Evolutionary conservation across 768 basidiomycete species (phyloP).

Genomic region (Pluteus cervinus): DNA sequence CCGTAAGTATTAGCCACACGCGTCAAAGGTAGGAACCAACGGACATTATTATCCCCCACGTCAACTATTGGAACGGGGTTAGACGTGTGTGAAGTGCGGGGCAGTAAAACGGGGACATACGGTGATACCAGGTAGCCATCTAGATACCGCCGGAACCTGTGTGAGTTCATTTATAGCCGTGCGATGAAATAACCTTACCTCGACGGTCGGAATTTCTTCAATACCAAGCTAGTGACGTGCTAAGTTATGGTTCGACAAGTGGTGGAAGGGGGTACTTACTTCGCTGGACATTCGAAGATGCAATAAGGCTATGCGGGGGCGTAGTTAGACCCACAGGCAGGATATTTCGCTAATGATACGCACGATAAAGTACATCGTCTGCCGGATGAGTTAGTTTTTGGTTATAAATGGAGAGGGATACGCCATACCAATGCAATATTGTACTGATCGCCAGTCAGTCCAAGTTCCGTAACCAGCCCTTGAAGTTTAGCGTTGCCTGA

Average conservation of each 20-base stretch:
- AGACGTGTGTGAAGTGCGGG: constrained; percentile 4
- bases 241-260: constrained; percentile 8
- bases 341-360: constrained; percentile 13
- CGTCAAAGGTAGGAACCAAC: constrained; percentile 9
- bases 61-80: constrained; percentile 28
- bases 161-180: background rate
- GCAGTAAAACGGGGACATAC: constrained; percentile 24
- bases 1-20: background rate
- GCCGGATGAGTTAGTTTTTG: background rate
- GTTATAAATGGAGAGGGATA: background rate
- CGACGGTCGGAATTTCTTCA: constrained; percentile 62
- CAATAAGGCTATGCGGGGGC: constrained; percentile 53
- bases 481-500: constrained; percentile 62
- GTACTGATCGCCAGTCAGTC: constrained; percentile 53
- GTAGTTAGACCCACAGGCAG: constrained; percentile 1
- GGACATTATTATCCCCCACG: constrained; percentile 63
- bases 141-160: constrained; percentile 10
- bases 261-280: constrained; percentile 30
- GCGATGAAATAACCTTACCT: constrained; percentile 26
- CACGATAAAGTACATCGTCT: constrained; percentile 73
- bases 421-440: constrained; percentile 55
- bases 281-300: constrained; percentile 65
- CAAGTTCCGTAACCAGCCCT: constrained; percentile 50
- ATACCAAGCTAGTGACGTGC: constrained; percentile 33
- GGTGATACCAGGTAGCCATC: constrained; percentile 65